A percentile compares a stretch with the other conserved stretches of the same genome.
These are phyloP conservation scores for Penicillium sp. DNA, from an alignment of 2,329 filamentous ascomycete genomes.

Conservation along the genomic window DNA sequence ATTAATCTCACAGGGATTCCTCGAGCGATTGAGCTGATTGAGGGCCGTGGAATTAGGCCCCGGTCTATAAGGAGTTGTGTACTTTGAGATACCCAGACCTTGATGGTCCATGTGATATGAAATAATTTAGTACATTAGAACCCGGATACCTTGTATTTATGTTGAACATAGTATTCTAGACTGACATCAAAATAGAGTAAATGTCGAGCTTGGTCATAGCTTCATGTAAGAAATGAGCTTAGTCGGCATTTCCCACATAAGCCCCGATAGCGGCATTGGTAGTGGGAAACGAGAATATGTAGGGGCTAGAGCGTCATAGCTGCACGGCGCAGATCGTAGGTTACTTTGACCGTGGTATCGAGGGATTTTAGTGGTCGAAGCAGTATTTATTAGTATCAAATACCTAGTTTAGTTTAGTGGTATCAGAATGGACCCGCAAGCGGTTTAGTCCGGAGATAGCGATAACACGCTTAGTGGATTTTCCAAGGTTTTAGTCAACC, in stretches of 20 bases:
- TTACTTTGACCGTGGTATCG: not conserved
- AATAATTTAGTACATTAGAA: not conserved
- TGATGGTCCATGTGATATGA: not conserved
- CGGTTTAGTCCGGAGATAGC: conserved; percentile 4
- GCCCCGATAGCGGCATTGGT: not conserved
- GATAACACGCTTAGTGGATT: not conserved
- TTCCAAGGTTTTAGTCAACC: conserved; percentile 3
- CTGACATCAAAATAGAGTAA: not conserved
- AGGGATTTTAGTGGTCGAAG: not conserved
- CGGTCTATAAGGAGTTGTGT: conserved; percentile 5
- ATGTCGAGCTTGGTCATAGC: not conserved
- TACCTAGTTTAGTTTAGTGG: no score
- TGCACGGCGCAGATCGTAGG: not conserved
- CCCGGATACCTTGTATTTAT: no score
- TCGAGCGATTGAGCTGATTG: conserved; percentile 76
- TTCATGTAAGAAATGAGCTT: not conserved
- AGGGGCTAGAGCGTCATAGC: not conserved
- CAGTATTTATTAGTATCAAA: not conserved
- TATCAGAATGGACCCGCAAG: conserved; percentile 2
- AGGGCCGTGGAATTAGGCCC: not conserved
- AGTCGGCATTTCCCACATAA: not conserved
- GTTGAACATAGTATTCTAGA: no score
- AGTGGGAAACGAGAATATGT: not conserved
- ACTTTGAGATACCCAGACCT: conserved; percentile 17
- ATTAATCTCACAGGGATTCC: conserved; percentile 86